Evolutionary conservation across 345 rosid species (phyloP).

Genomic region (Eucalyptus virginea): DNA sequence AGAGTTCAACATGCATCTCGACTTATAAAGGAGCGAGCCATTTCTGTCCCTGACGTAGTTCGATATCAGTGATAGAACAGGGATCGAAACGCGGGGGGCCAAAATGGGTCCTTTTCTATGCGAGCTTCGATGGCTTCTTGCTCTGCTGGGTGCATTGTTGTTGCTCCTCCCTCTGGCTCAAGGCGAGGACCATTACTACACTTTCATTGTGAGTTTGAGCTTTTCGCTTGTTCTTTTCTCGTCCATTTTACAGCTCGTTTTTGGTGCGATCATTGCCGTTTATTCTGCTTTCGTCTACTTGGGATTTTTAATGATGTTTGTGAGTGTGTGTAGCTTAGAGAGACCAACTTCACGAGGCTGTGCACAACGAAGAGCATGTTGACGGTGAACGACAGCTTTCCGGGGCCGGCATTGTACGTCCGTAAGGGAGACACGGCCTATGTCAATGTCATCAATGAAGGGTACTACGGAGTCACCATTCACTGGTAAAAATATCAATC

Average conservation of each 20-base stretch:
- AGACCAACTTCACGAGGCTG: conserved; percentile 3
- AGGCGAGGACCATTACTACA: background rate
- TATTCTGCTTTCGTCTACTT: background rate
- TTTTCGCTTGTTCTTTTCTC: background rate
- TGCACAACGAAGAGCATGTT: conserved; percentile 3
- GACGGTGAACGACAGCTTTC: conserved; percentile 12
- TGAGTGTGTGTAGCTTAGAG: background rate
- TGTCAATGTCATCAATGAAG: conserved; percentile 10
- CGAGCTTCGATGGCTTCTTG: background rate
- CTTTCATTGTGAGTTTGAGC: background rate
- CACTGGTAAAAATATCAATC: conserved; percentile 4
- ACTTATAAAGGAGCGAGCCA: background rate
- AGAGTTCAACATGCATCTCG: background rate
- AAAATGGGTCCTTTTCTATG: background rate
- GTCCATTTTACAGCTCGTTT: too few species aligned
- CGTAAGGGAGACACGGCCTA: conserved; percentile 6
- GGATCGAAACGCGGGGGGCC: background rate
- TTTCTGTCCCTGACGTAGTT: background rate
- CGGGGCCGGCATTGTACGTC: conserved; percentile 8
- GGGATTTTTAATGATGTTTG: background rate
- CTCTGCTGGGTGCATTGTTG: background rate
- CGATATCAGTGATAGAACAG: background rate
- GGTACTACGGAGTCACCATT: conserved; percentile 5
- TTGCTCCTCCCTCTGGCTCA: background rate
- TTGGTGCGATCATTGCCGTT: too few species aligned